Evolutionary conservation across 169 alveolate genomes (phyloP).

Genomic region (Besnoitia besnoiti): DNA sequence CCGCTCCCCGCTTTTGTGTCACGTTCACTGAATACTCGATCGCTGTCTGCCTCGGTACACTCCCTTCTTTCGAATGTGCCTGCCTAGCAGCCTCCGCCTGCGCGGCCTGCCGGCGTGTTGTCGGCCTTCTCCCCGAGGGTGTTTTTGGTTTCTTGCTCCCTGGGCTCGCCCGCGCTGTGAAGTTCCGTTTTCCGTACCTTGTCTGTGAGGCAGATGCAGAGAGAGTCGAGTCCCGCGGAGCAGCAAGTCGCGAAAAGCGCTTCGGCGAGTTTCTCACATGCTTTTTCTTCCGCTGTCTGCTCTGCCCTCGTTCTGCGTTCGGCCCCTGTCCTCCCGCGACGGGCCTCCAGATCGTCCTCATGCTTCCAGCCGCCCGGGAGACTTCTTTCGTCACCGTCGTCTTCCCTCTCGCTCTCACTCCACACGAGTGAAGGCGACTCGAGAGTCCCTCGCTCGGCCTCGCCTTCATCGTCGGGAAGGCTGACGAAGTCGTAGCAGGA

Average conservation of each 20-base stretch:
- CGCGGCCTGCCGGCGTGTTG: no score
- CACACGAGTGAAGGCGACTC: no score
- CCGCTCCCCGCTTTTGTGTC: no score
- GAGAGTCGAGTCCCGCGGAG: not conserved
- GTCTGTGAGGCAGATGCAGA: not conserved
- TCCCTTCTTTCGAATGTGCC: no score
- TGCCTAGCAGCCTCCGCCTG: no score
- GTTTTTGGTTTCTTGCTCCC: not conserved
- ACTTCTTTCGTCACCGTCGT: not conserved
- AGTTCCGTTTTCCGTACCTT: not conserved
- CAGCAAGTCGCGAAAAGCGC: not conserved
- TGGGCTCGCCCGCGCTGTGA: not conserved
- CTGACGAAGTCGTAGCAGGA: not conserved
- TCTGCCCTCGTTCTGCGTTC: not conserved
- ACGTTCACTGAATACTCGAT: no score
- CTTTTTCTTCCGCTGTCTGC: not conserved
- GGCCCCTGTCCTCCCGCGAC: not conserved
- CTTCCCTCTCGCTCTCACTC: no score
- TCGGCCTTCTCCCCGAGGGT: no score
- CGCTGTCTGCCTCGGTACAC: no score
- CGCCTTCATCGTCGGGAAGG: not conserved
- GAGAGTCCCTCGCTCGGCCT: no score
- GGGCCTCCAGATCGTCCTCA: not conserved
- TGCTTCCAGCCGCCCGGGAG: no score
- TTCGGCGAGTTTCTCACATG: not conserved